Evolutionary conservation across 495 filamentous ascomycete species (phyloP).

Genomic region (Aspergillus sclerotiicarbonarius): DNA sequence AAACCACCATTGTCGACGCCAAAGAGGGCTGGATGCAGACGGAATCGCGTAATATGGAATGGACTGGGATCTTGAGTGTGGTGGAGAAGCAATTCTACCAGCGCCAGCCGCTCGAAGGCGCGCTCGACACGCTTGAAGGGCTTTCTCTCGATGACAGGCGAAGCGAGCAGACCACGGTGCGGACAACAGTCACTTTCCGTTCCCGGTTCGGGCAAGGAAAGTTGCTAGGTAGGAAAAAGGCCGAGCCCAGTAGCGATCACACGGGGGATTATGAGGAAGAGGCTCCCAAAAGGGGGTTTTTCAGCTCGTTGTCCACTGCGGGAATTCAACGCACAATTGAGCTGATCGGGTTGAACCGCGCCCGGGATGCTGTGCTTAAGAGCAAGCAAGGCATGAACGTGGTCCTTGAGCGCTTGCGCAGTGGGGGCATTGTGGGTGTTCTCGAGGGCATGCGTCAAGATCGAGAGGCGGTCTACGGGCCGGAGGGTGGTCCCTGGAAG

Average conservation of each 20-base stretch:
- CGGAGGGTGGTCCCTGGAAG: conserved; percentile 46
- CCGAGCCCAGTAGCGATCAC: conserved; percentile 23
- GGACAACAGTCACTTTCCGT: conserved; percentile 79
- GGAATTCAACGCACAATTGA: conserved; percentile 89
- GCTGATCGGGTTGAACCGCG: conserved; percentile 77
- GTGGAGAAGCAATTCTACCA: conserved; percentile 83
- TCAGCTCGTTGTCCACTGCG: conserved; percentile 70
- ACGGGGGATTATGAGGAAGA: conserved; percentile 49
- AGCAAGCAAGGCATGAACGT: conserved; percentile 95
- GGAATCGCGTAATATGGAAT: conserved; percentile 82
- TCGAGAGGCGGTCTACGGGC: conserved; percentile 47
- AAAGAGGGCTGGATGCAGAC: conserved; percentile 86
- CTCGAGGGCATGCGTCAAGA: conserved; percentile 81
- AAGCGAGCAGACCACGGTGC: conserved; percentile 72
- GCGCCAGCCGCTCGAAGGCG: conserved; percentile 34
- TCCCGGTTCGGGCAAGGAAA: conserved; percentile 76
- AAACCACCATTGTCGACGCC: conserved; percentile 85
- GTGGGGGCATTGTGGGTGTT: conserved; percentile 79
- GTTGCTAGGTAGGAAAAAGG: conserved; percentile 52
- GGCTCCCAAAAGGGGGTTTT: conserved; percentile 58
- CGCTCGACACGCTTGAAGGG: conserved; percentile 20
- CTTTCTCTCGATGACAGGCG: conserved; percentile 38
- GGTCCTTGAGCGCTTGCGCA: conserved; percentile 80
- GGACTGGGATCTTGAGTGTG: conserved; percentile 88
- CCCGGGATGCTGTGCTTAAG: conserved; percentile 77